Conservation (phyloP, 2,329 filamentous ascomycete genomes). For the Fusarium veterinarium region DNA sequence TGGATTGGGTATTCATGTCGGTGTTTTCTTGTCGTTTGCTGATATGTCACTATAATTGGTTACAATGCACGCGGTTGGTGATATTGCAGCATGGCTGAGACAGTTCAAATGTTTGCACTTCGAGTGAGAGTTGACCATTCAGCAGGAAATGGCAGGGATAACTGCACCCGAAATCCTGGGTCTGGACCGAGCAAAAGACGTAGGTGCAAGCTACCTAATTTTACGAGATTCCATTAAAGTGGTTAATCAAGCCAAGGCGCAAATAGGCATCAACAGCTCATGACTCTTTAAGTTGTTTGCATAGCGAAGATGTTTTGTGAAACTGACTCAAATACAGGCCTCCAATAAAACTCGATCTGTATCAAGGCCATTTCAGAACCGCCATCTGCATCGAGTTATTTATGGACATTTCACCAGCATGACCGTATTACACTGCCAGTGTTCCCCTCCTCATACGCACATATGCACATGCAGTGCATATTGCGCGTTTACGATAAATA, state of each 20-base stretch:
- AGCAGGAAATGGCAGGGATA: background rate
- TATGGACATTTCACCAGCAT: background rate
- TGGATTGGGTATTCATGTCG: background rate
- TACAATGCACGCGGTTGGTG: background rate
- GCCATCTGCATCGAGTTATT: background rate
- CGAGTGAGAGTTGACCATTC: background rate
- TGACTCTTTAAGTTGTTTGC: background rate
- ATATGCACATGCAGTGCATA: background rate
- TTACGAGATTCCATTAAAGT: background rate
- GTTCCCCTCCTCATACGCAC: background rate
- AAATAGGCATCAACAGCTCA: background rate
- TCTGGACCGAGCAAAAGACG: background rate
- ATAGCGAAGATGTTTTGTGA: accelerated
- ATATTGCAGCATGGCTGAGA: constrained; percentile 4
- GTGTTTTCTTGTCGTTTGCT: background rate
- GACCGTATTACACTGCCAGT: background rate
- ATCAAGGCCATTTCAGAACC: background rate
- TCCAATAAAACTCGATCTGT: background rate
- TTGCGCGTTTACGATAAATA: constrained; percentile 4
- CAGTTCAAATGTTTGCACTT: background rate
- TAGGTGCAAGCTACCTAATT: background rate
- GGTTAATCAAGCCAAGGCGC: background rate
- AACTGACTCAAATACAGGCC: background rate
- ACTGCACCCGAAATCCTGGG: background rate
- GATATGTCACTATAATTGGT: background rate